Conservation (phyloP, 148 eudicot genomes). For the Amaranthus palmeri region DNA sequence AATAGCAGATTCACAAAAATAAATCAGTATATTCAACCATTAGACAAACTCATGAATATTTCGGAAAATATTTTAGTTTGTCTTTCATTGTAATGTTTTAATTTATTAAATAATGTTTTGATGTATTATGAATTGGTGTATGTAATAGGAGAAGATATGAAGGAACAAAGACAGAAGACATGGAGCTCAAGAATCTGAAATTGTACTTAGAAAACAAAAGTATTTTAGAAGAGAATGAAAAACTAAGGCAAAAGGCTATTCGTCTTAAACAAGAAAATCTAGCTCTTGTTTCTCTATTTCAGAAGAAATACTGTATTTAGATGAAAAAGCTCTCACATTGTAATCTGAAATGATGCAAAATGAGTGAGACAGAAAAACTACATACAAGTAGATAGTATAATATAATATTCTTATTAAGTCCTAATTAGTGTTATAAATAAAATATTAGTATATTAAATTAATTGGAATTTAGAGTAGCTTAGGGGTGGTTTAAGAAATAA, state of each 20-base stretch:
- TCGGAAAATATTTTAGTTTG: too few relatives aligned
- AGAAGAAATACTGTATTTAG: conserved; percentile 36
- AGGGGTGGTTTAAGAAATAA: conserved; percentile 17
- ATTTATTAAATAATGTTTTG: too few relatives aligned
- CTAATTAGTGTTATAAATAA: background rate
- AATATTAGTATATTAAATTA: background rate
- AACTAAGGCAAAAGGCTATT: conserved; percentile 55
- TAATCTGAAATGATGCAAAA: background rate
- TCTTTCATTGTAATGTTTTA: too few relatives aligned
- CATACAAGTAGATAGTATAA: background rate
- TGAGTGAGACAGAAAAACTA: too few relatives aligned
- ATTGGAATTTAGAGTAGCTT: background rate
- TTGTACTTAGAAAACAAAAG: conserved; percentile 72
- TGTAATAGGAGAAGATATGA: conserved; percentile 24
- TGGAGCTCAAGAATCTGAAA: conserved; percentile 71
- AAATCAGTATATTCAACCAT: too few relatives aligned
- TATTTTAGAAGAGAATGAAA: conserved; percentile 68
- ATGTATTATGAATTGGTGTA: background rate
- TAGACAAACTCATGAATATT: background rate
- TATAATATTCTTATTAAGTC: background rate
- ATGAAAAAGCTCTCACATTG: too few relatives aligned
- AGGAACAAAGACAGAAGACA: conserved; percentile 28
- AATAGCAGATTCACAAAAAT: too few relatives aligned
- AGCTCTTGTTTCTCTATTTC: conserved; percentile 48
- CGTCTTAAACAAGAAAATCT: conserved; percentile 66